Conservation (phyloP, 1,139 yeast species). For the Nakaseomyces uthaithaninus region DNA sequence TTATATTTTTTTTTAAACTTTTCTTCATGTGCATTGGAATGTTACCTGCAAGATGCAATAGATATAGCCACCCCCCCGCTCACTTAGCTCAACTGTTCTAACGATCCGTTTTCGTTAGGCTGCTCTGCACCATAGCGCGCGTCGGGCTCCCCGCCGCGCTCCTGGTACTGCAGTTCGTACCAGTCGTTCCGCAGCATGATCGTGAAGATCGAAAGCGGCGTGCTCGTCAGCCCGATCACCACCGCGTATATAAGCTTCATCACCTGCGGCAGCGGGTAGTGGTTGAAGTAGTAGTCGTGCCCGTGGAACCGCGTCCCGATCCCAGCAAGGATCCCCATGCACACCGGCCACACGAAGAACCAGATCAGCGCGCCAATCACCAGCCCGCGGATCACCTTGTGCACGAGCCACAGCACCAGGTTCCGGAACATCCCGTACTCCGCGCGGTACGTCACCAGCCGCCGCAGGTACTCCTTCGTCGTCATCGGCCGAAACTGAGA, state of each 20-base stretch:
- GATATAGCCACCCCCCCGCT: no score
- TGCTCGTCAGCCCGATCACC: constrained; percentile 16
- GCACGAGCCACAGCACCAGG: constrained; percentile 15
- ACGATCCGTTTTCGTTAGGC: no score
- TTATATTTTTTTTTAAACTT: no score
- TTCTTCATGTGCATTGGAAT: no score
- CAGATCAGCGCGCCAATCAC: constrained; percentile 15
- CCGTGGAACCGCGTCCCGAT: constrained; percentile 15
- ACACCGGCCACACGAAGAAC: constrained; percentile 22
- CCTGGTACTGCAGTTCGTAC: constrained; percentile 8
- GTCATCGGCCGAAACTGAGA: not conserved
- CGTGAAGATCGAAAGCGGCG: constrained; percentile 18
- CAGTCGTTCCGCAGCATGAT: constrained; percentile 19
- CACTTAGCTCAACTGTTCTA: no score
- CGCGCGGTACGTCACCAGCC: constrained; percentile 13
- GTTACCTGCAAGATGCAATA: no score
- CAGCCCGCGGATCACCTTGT: constrained; percentile 18
- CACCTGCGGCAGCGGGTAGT: constrained; percentile 22
- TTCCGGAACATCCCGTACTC: constrained; percentile 13
- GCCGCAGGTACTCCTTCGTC: constrained; percentile 3
- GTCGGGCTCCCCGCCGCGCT: no score
- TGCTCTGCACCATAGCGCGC: no score
- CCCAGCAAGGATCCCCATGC: constrained; percentile 25
- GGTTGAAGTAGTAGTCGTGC: constrained; percentile 17
- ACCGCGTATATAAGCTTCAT: constrained; percentile 21